Conservation (phyloP, 2,329 filamentous ascomycete species). For the Simplicillium sp. region DNA sequence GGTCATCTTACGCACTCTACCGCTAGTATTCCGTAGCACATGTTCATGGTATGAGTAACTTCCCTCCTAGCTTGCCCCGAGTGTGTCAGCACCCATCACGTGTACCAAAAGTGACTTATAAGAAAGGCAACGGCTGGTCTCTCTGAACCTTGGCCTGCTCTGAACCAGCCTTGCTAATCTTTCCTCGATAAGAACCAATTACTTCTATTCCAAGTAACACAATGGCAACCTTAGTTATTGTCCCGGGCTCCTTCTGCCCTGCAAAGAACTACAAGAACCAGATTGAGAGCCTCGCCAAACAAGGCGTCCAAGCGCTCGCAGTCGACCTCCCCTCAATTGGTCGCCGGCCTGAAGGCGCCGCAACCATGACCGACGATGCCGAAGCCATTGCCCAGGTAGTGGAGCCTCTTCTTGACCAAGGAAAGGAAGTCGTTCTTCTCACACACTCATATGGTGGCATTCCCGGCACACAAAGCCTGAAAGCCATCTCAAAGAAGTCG, state of each 20-base stretch:
- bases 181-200: no score
- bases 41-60: no score
- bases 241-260: not conserved
- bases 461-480: conserved; percentile 19
- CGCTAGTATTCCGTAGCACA: no score
- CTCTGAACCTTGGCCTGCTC: no score
- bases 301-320: not conserved
- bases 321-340: not conserved
- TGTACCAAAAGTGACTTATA: no score
- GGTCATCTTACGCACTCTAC: no score
- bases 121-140: no score
- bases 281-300: not conserved
- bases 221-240: not conserved
- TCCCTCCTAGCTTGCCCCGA: no score
- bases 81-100: no score
- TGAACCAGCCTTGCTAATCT: no score
- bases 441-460: conserved; percentile 29
- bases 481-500: conserved; percentile 18
- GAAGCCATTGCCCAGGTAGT: conserved; percentile 16
- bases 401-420: conserved; percentile 19
- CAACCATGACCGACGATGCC: conserved; percentile 20
- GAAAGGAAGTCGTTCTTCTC: conserved; percentile 26
- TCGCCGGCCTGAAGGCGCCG: not conserved
- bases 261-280: not conserved
- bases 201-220: no score